phyloP scores from a whole-genome alignment of 2,329 filamentous ascomycete genomes.

The Fusarium sp. region DNA sequence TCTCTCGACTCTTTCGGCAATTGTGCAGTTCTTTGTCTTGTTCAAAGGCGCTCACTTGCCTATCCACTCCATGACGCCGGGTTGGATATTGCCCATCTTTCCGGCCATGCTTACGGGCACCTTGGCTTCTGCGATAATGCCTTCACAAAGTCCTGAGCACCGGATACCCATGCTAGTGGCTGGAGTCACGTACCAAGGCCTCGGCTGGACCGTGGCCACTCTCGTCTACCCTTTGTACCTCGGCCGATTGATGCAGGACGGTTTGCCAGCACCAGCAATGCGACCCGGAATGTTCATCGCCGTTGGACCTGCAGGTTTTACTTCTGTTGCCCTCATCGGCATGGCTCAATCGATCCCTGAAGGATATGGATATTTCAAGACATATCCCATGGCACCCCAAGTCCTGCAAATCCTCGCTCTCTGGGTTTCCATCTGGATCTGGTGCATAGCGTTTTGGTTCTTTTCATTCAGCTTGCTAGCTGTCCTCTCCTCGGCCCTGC shows the following conservation, averaged over 20 bases:
- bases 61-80: slow-evolving; percentile 44
- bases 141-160: slow-evolving; percentile 40
- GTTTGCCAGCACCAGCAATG: slow-evolving; percentile 42
- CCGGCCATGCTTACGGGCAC: slow-evolving; percentile 45
- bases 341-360: slow-evolving; percentile 39
- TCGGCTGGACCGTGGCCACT: slow-evolving; percentile 43
- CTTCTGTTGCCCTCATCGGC: slow-evolving; percentile 43
- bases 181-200: slow-evolving; percentile 43
- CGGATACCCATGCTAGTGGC: slow-evolving; percentile 42
- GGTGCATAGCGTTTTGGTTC: slow-evolving; percentile 45
- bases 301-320: slow-evolving; percentile 41
- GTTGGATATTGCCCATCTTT: slow-evolving; percentile 48
- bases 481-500: slow-evolving; percentile 23
- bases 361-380: slow-evolving; percentile 42
- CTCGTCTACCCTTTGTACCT: slow-evolving; percentile 42
- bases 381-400: slow-evolving; percentile 37
- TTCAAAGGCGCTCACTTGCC: slow-evolving; percentile 45
- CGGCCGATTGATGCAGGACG: slow-evolving; percentile 43
- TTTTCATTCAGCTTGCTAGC: slow-evolving; percentile 41
- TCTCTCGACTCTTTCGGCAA: slow-evolving; percentile 38
- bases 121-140: slow-evolving; percentile 38
- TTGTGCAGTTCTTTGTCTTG: slow-evolving; percentile 44
- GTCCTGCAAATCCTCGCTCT: slow-evolving; percentile 40
- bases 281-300: slow-evolving; percentile 44
- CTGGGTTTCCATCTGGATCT: slow-evolving; percentile 44